These are phyloP conservation scores for Penicillium hesseltinei DNA, from an alignment of 2,329 filamentous ascomycete genomes.

Conservation along the genomic window DNA sequence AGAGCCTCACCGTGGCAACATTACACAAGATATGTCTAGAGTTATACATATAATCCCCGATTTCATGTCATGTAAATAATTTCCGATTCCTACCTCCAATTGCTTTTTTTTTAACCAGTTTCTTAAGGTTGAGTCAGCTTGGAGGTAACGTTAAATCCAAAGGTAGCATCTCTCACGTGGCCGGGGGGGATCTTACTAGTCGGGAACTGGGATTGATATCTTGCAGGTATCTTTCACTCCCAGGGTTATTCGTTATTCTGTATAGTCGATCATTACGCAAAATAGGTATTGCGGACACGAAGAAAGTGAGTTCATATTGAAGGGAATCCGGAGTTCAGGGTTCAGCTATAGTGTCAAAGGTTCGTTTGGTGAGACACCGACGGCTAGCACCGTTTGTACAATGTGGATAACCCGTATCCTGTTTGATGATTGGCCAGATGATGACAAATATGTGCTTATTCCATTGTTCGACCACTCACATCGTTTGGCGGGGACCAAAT, in stretches of 20 bases:
- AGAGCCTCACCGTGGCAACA: background rate
- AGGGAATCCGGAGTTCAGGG: constrained; percentile 6
- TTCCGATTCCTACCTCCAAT: background rate
- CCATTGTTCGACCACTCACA: constrained; percentile 11
- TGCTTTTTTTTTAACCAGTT: too few relatives aligned
- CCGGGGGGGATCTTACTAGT: background rate
- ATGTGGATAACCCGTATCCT: background rate
- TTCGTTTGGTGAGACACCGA: constrained; percentile 20
- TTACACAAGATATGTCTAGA: background rate
- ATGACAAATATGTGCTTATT: constrained; percentile 11
- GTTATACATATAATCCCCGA: background rate
- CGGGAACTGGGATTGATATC: background rate
- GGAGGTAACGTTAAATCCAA: constrained; percentile 3
- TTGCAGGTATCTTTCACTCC: background rate
- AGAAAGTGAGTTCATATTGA: background rate
- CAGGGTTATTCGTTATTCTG: background rate
- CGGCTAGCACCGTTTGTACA: constrained; percentile 18
- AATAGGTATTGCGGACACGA: background rate
- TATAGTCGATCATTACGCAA: constrained; percentile 3
- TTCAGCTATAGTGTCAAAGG: constrained; percentile 4
- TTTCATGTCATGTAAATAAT: background rate
- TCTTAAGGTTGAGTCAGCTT: constrained; percentile 2
- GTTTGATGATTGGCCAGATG: constrained; percentile 9
- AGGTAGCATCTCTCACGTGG: background rate
- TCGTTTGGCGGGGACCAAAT: background rate